Conservation (phyloP, 2,329 filamentous ascomycete species). For the Penicillium italicum region DNA sequence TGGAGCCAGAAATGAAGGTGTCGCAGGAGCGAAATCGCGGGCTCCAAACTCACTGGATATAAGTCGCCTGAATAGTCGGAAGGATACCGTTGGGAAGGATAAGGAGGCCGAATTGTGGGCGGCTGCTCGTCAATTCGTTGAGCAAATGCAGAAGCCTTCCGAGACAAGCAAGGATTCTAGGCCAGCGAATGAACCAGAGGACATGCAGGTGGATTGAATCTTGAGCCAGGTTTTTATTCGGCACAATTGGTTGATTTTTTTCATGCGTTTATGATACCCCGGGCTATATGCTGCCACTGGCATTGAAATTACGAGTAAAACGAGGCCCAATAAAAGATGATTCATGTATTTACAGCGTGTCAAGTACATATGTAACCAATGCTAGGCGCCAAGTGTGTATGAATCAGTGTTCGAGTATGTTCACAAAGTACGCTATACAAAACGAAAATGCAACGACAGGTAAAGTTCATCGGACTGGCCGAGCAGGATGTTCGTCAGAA, state of each 20-base stretch:
- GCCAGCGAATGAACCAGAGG: slow-evolving; percentile 23
- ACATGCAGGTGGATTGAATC: slow-evolving; percentile 41
- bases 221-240: slow-evolving; percentile 45
- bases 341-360: not conserved
- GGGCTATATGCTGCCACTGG: not conserved
- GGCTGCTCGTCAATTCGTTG: slow-evolving; percentile 56
- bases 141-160: slow-evolving; percentile 30
- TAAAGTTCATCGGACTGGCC: slow-evolving; percentile 11
- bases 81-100: slow-evolving; percentile 73
- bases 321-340: slow-evolving; percentile 9
- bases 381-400: not conserved
- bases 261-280: slow-evolving; percentile 13
- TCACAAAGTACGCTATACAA: slow-evolving; percentile 20
- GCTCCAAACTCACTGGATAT: slow-evolving; percentile 67
- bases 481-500: slow-evolving; percentile 4
- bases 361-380: not conserved
- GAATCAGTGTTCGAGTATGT: slow-evolving; percentile 7
- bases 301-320: slow-evolving; percentile 1
- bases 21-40: slow-evolving; percentile 17
- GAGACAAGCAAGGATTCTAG: slow-evolving; percentile 7
- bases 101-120: slow-evolving; percentile 80
- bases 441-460: slow-evolving; percentile 10
- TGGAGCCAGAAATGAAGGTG: slow-evolving; percentile 26
- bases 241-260: not conserved
- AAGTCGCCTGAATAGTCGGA: slow-evolving; percentile 83